Conservation (phyloP, 805 yeast species). For the Wickerhamiella kurtzmanii region DNA sequence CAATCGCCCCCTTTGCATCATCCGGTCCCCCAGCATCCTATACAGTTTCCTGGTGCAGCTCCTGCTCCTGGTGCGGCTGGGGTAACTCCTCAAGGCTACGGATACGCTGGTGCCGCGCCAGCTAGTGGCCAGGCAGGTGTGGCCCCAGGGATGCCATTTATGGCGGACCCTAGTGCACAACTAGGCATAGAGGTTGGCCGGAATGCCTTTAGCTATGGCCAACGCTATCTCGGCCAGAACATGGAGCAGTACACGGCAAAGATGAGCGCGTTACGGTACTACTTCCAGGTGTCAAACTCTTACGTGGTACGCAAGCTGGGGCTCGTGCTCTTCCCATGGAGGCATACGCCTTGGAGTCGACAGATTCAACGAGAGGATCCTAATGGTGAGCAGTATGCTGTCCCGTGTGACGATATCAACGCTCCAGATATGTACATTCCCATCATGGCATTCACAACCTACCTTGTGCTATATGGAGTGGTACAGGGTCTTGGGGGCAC, state of each 20-base stretch:
- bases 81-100: not conserved
- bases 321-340: slow-evolving; percentile 73
- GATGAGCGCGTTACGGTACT: slow-evolving; percentile 54
- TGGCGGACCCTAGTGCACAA: slow-evolving; percentile 59
- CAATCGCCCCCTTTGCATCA: slow-evolving; percentile 31
- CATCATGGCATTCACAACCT: slow-evolving; percentile 80
- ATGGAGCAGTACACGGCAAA: slow-evolving; percentile 36
- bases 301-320: slow-evolving; percentile 66
- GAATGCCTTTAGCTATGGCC: slow-evolving; percentile 68
- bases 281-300: slow-evolving; percentile 81
- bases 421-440: slow-evolving; percentile 97
- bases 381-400: slow-evolving; percentile 38
- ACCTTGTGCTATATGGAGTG: slow-evolving; percentile 69
- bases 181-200: slow-evolving; percentile 84
- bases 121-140: slow-evolving; percentile 13
- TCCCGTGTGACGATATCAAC: slow-evolving; percentile 76
- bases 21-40: slow-evolving; percentile 34
- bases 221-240: slow-evolving; percentile 64
- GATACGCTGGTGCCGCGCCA: slow-evolving; percentile 21
- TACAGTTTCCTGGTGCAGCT: slow-evolving; percentile 23
- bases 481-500: slow-evolving; percentile 76
- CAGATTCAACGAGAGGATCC: slow-evolving; percentile 26
- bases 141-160: slow-evolving; percentile 10
- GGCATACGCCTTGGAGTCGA: slow-evolving; percentile 73
- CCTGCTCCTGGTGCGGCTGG: slow-evolving; percentile 1